Base-by-base conservation (phyloP, 768 basidiomycete genomes). In the Agaricus bisporus region DNA sequence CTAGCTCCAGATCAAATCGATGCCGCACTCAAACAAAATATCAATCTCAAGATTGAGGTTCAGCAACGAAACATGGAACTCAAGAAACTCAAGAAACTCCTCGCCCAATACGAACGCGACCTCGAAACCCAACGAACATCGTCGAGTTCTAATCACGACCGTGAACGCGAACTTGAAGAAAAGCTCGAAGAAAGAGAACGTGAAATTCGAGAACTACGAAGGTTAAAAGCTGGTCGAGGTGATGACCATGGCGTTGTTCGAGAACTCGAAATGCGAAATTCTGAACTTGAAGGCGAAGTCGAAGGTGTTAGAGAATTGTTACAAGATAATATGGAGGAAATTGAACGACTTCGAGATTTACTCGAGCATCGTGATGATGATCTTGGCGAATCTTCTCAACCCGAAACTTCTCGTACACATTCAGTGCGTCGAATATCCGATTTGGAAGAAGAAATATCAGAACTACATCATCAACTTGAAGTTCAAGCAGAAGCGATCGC, bases 1-100 rank as follows among this genome's bases (percentile, higher is more conserved):
- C 82, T 94, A 45, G 88, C 90, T 0, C 92, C 93, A 0, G 93
- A 95, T 66, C 88, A 97, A 63, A 88, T 95, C 66, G 89, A 97
- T 62, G 87, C 88, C 4, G 89, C 88, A 4, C 79, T 92, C 54
- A 91, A 94, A 61, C 91, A 95, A 69, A 95, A 95, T 62, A 90
- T 93, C 63, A 86, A 85, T 58, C 84, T 95, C 63, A 95, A 95
- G 70, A 86, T 94, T 60, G 91, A 94, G 66, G 89, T 93, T 1
- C 88, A 92, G 60, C 85, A 91, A 63, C 83, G 90, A 1, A 86
- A 89, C 11, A 83, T 90, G 72, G 94, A 95, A 69, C 80, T 93
- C 63, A 95, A 95, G 77, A 91, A 89, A 66, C 75, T 91, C 56
- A 91, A 91, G 69, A 95, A 95, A 64, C 82, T 92, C 28, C 79